Conservation (phyloP, 2,329 filamentous ascomycete species). For the Apiospora hydei region DNA sequence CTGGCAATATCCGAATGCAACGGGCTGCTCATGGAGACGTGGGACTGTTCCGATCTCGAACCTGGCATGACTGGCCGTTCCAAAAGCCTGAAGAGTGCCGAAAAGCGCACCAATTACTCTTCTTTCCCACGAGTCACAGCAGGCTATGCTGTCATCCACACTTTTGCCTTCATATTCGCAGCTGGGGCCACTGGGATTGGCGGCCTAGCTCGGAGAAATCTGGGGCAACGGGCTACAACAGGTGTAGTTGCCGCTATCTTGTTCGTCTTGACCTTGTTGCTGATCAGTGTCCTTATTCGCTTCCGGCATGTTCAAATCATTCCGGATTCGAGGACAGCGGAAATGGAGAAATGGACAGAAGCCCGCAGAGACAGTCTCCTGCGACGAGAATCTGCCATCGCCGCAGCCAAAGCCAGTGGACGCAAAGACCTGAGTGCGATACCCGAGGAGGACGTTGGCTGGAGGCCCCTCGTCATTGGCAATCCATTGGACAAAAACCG, state of each 20-base stretch:
- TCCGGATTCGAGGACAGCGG: constrained; percentile 63
- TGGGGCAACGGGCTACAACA: constrained; percentile 73
- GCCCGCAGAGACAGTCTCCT: constrained; percentile 57
- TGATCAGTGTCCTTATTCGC: constrained; percentile 68
- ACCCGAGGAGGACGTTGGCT: constrained; percentile 63
- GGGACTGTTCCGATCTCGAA: constrained; percentile 81
- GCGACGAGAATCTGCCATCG: constrained; percentile 50
- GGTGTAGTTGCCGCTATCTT: constrained; percentile 73
- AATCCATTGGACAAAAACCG: constrained; percentile 74
- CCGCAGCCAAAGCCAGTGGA: constrained; percentile 40
- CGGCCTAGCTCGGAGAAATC: constrained; percentile 68
- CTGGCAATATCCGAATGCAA: constrained; percentile 80
- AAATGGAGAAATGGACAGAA: constrained; percentile 61
- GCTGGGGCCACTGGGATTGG: constrained; percentile 73
- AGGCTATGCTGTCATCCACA: constrained; percentile 75
- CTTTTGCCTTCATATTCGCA: constrained; percentile 72
- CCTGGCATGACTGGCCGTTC: constrained; percentile 70
- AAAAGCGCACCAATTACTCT: constrained; percentile 72
- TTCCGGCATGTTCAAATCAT: constrained; percentile 74
- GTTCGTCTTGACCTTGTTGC: constrained; percentile 67
- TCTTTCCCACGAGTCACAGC: constrained; percentile 77
- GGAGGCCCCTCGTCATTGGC: constrained; percentile 75
- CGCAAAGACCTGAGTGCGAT: constrained; percentile 43
- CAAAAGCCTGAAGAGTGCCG: constrained; percentile 48
- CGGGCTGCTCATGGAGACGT: constrained; percentile 81